A percentile compares a stretch with the other conserved stretches of the same genome.
Conservation (phyloP, 768 basidiomycete genomes). For the Dacryopinax primogenitus region DNA sequence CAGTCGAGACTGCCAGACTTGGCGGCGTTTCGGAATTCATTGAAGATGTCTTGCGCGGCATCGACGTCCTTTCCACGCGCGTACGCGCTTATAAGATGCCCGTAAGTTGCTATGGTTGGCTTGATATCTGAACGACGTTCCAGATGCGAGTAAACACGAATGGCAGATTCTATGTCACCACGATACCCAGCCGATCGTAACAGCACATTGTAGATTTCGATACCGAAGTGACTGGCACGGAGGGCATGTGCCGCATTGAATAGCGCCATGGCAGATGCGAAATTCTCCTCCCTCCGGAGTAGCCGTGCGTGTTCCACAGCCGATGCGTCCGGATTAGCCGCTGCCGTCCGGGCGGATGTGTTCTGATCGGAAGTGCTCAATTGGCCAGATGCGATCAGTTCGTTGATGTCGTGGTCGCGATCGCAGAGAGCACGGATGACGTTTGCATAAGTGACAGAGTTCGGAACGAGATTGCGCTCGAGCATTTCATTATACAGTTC, state of each 20-base stretch:
- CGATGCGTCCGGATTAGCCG: background rate
- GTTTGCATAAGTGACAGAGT: constrained; percentile 43
- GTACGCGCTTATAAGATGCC: constrained; percentile 47
- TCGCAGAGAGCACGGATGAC: constrained; percentile 50
- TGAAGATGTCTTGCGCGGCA: constrained; percentile 48
- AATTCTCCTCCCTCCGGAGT: constrained; percentile 54
- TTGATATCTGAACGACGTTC: constrained; percentile 29
- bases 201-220: constrained; percentile 39
- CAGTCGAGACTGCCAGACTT: constrained; percentile 30
- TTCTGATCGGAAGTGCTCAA: constrained; percentile 15
- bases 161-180: constrained; percentile 44
- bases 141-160: constrained; percentile 51
- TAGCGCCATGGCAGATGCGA: constrained; percentile 54
- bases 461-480: constrained; percentile 46
- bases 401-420: constrained; percentile 52
- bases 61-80: constrained; percentile 38
- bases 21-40: constrained; percentile 39
- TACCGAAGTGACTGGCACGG: constrained; percentile 22
- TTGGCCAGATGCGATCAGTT: constrained; percentile 3
- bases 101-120: constrained; percentile 32
- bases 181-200: constrained; percentile 50
- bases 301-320: constrained; percentile 27
- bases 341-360: background rate
- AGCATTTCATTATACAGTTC: constrained; percentile 65
- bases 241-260: constrained; percentile 48